A percentile compares a stretch with the other conserved stretches of the same genome.
Evolutionary conservation across 768 basidiomycete genomes (phyloP).

Genomic region (Boletus rubropictus): DNA sequence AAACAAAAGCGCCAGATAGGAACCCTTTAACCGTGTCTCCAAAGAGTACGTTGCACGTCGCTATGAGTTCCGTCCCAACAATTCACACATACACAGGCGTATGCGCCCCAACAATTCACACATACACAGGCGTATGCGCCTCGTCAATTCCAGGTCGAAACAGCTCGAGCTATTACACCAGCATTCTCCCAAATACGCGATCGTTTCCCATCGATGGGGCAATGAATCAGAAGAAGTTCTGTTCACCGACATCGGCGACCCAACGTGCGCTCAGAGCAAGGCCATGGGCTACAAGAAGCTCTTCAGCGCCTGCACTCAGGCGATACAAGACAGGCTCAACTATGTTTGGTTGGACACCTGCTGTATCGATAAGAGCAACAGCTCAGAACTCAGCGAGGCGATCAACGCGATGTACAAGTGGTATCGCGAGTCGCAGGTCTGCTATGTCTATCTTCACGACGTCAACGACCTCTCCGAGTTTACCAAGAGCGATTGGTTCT

Average conservation of each 20-base stretch:
- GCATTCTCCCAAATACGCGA: slow-evolving; percentile 15
- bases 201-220: slow-evolving; percentile 28
- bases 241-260: slow-evolving; percentile 22
- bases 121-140: slow-evolving; percentile 17
- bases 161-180: slow-evolving; percentile 14
- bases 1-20: neutral
- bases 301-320: slow-evolving; percentile 15
- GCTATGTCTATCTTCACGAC: slow-evolving; percentile 27
- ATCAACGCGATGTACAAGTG: slow-evolving; percentile 33
- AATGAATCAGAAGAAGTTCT: slow-evolving; percentile 18
- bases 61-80: too few relatives aligned
- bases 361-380: slow-evolving; percentile 28
- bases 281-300: slow-evolving; percentile 23
- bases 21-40: neutral
- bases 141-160: slow-evolving; percentile 15
- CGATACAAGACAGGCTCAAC: slow-evolving; percentile 7
- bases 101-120: neutral
- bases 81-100: too few relatives aligned
- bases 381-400: slow-evolving; percentile 26
- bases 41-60: slow-evolving; percentile 3
- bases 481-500: slow-evolving; percentile 27
- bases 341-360: slow-evolving; percentile 33
- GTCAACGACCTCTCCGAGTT: slow-evolving; percentile 15
- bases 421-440: slow-evolving; percentile 25
- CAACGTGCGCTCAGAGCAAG: slow-evolving; percentile 5